These are phyloP conservation scores for Fagopyrum tataricum DNA, from an alignment of 148 eudicot species.

Conservation along the genomic window DNA sequence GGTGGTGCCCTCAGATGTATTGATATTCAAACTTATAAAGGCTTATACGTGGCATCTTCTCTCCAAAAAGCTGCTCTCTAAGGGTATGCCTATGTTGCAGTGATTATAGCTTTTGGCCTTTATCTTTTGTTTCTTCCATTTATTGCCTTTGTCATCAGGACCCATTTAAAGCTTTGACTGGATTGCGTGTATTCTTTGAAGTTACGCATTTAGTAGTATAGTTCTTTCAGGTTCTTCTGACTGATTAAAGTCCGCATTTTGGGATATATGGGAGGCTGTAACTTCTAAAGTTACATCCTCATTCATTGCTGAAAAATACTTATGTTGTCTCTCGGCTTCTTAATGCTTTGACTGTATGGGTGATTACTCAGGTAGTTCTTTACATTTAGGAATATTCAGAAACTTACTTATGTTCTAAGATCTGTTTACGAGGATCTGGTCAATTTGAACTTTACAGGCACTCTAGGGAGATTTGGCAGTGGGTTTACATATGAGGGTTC, in stretches of 20 bases:
- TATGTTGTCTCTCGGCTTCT: conserved; percentile 45
- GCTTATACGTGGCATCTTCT: conserved; percentile 73
- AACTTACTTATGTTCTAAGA: not conserved
- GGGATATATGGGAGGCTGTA: conserved; percentile 67
- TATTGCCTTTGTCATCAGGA: not conserved
- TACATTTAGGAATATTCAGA: not conserved
- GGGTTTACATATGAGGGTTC: conserved; percentile 48
- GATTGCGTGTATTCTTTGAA: not conserved
- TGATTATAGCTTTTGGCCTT: not conserved
- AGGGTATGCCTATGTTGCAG: conserved; percentile 39
- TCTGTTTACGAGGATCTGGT: not conserved
- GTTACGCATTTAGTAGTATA: not conserved
- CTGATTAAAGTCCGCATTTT: conserved; percentile 22
- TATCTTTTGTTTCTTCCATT: not conserved
- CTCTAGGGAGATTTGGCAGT: conserved; percentile 49
- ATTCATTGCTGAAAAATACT: conserved; percentile 49
- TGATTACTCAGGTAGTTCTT: conserved; percentile 41
- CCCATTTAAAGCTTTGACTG: not conserved
- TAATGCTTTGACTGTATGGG: conserved; percentile 30
- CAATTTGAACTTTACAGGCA: conserved; percentile 26
- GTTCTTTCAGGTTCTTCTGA: not conserved
- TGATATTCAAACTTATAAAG: conserved; percentile 64
- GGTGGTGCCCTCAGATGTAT: conserved; percentile 68
- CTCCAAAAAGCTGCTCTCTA: conserved; percentile 88
- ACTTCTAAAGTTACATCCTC: conserved; percentile 35